phyloP scores from a whole-genome alignment of 768 basidiomycete genomes.

The Paxillus ammoniavirescens region DNA sequence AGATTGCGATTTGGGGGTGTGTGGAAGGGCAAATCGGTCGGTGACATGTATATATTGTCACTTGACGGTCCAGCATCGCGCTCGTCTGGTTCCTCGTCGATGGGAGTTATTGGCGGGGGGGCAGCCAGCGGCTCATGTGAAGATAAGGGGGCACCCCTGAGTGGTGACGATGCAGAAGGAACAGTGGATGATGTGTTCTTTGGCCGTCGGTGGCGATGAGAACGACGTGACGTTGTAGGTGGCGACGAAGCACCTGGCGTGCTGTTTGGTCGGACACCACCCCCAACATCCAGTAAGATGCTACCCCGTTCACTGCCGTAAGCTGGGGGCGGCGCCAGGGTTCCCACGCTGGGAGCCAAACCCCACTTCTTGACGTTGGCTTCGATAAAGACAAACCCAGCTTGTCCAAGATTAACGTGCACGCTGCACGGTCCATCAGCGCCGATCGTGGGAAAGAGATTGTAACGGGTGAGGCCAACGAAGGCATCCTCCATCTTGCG shows the following conservation, averaged over 20 bases:
- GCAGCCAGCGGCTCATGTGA: slow-evolving; percentile 49
- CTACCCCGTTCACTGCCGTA: slow-evolving; percentile 97
- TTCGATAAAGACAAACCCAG: slow-evolving; percentile 98
- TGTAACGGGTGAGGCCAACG: slow-evolving; percentile 83
- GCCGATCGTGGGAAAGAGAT: slow-evolving; percentile 96
- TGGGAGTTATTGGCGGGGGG: slow-evolving; percentile 73
- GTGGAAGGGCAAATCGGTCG: slow-evolving; percentile 64
- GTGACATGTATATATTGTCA: slow-evolving; percentile 53
- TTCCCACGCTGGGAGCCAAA: slow-evolving; percentile 93
- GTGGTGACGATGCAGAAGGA: slow-evolving; percentile 61
- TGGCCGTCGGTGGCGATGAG: slow-evolving; percentile 60
- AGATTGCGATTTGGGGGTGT: slow-evolving; percentile 47
- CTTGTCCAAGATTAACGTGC: slow-evolving; percentile 96
- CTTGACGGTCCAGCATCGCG: slow-evolving; percentile 50
- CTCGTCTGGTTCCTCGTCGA: slow-evolving; percentile 61
- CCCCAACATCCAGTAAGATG: slow-evolving; percentile 89
- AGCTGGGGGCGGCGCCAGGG: slow-evolving; percentile 94
- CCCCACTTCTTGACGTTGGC: slow-evolving; percentile 99
- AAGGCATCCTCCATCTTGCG: slow-evolving; percentile 97
- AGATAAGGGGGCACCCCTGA: slow-evolving; percentile 50
- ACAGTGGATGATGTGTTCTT: slow-evolving; percentile 37
- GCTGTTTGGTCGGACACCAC: slow-evolving; percentile 31
- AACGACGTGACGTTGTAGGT: slow-evolving; percentile 46
- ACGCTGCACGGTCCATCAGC: slow-evolving; percentile 96
- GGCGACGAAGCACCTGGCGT: slow-evolving; percentile 47